Evolutionary conservation across 2,329 filamentous ascomycete genomes (phyloP).

Genomic region (Shiraia sp.): DNA sequence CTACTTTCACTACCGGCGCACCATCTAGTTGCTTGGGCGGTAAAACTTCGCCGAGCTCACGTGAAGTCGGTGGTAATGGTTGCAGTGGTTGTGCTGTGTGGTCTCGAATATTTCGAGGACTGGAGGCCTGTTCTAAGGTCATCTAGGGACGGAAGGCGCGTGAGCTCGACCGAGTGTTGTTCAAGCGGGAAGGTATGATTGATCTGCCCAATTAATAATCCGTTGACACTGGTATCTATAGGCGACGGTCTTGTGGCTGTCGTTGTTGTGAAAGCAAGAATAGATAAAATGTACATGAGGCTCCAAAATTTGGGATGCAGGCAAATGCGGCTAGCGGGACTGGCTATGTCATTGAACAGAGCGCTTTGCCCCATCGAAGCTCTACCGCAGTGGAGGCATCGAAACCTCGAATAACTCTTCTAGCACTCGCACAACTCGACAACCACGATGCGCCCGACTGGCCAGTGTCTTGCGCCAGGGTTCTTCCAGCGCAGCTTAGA

Average conservation of each 20-base stretch:
- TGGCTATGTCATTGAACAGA: too few species aligned
- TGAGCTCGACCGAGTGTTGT: constrained; percentile 6
- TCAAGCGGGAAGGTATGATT: constrained; percentile 5
- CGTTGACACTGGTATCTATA: not conserved
- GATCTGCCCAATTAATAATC: not conserved
- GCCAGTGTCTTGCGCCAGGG: constrained; percentile 47
- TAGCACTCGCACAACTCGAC: not conserved
- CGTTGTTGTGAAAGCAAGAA: constrained; percentile 5
- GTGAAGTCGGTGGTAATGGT: constrained; percentile 53
- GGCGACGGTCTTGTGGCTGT: constrained; percentile 4
- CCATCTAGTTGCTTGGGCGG: constrained; percentile 52
- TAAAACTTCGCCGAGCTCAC: constrained; percentile 63
- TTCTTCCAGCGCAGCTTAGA: constrained; percentile 63
- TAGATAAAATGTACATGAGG: constrained; percentile 7
- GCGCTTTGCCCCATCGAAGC: constrained; percentile 3
- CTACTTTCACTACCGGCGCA: constrained; percentile 41
- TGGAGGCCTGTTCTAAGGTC: constrained; percentile 40
- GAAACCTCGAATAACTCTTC: not conserved
- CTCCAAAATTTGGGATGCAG: constrained; percentile 21
- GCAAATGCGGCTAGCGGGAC: constrained; percentile 22
- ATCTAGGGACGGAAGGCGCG: constrained; percentile 29
- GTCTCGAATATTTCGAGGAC: constrained; percentile 35
- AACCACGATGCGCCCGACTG: constrained; percentile 43
- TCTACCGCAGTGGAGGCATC: constrained; percentile 10
- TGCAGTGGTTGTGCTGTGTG: constrained; percentile 30